Evolutionary conservation across 208 protist genomes (phyloP), one percentile per base, ranked within the genome.

Genomic region (Trypanosoma congolense): DNA sequence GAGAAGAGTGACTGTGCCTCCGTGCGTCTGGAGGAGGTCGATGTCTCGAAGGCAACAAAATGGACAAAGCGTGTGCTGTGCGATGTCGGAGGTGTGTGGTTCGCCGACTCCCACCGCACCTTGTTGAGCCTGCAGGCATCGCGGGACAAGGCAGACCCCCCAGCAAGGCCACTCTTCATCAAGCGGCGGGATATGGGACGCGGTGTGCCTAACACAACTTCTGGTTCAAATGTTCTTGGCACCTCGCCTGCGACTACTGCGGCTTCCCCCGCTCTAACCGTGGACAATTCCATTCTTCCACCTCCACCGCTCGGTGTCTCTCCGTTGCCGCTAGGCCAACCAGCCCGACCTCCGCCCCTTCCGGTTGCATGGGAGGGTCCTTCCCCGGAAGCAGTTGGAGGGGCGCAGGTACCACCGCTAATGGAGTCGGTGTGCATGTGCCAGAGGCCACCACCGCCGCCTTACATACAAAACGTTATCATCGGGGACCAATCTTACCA

Each of bases 401-500:
- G n/a, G n/a, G n/a, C n/a, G n/a, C 19, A 4, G 6, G 1, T 26
- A 30, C 21, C 12, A 12, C 33, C 12, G 33, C 33, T 12, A 38
- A 16, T 38, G 33, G 18, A 30, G 49, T 6, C 5, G 24, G 30
- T 14, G 9, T 41, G 14, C 12, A 16, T 33, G 16, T 16, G 9
- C 38, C 9, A 6, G 24, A 38, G 44, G 35, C 49, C 44, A 14
- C 59, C 65, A 18, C 76, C 72, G n/a, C 71, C 72, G 33, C 72
- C 66, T 4, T 73, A 75, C 42, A 63, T 76, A 35, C 77, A 72
- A 54, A 80, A 61, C 14, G 64, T 85, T 18, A 70, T 75, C 14
- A 74, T 85, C 18, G 70, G 73, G 29, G 66, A 77, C 44, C 77
- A 77, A 30, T 48, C 61, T 16, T 85, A 85, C 40, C 70, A 85